phyloP scores from a whole-genome alignment of 176 grass and related monocot species.

The Guadua angustifolia region DNA sequence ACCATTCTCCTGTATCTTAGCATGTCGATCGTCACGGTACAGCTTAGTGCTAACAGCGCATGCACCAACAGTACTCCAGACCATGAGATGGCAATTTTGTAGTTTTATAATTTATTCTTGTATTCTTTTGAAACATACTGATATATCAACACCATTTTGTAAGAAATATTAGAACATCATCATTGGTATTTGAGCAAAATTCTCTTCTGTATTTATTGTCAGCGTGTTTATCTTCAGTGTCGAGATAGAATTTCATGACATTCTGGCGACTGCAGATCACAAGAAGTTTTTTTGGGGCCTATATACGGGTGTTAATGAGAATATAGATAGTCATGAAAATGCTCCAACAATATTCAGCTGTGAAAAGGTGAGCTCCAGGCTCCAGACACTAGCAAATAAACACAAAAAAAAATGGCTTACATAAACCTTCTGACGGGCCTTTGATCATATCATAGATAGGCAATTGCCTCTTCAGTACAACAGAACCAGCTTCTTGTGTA shows the following conservation, averaged over 20 bases:
- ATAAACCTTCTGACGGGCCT: background rate
- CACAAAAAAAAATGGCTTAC: background rate
- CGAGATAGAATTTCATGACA: background rate
- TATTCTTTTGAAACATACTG: slow-evolving; percentile 36
- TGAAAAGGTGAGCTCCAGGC: background rate
- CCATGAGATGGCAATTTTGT: slow-evolving; percentile 43
- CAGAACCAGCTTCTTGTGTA: background rate
- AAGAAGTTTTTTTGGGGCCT: background rate
- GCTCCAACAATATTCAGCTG: background rate
- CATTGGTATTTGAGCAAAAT: background rate
- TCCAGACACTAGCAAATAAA: background rate
- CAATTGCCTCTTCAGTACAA: background rate
- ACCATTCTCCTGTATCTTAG: background rate
- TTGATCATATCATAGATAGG: background rate
- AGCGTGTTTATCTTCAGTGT: background rate
- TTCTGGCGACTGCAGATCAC: background rate
- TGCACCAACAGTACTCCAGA: background rate
- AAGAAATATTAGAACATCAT: background rate
- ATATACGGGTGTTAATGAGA: background rate
- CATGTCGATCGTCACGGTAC: background rate
- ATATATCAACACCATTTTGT: background rate
- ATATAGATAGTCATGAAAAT: background rate
- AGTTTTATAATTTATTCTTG: slow-evolving; percentile 1
- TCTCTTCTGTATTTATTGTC: background rate
- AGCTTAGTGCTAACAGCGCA: background rate